Evolutionary conservation across 2,329 filamentous ascomycete genomes (phyloP).

Genomic region (Penicillium sp.): DNA sequence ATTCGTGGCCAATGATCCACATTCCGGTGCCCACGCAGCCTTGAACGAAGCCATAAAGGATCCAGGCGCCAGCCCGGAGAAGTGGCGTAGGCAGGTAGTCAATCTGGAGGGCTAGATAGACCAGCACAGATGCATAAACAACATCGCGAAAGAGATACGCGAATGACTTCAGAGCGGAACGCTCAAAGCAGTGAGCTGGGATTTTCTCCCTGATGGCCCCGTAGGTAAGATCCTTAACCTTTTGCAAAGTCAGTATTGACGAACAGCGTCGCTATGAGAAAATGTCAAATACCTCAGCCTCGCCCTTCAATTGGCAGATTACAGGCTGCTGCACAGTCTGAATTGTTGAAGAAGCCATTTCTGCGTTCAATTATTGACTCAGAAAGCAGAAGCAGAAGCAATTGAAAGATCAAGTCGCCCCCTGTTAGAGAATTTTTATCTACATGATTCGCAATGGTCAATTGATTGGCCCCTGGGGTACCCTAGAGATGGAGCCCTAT

Average conservation of each 20-base stretch:
- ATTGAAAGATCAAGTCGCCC: constrained; percentile 2
- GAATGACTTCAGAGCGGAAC: constrained; percentile 17
- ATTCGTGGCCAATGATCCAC: constrained; percentile 59
- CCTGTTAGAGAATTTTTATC: constrained; percentile 11
- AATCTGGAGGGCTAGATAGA: constrained; percentile 22
- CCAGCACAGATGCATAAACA: constrained; percentile 18
- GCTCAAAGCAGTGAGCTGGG: constrained; percentile 24
- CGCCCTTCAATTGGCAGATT: constrained; percentile 19
- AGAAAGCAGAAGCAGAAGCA: constrained; percentile 1
- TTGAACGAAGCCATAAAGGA: constrained; percentile 20
- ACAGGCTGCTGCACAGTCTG: constrained; percentile 20
- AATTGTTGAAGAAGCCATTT: constrained; percentile 15
- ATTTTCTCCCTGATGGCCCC: constrained; percentile 20
- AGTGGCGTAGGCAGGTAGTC: constrained; percentile 14
- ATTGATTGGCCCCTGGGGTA: constrained; percentile 19
- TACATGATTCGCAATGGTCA: constrained; percentile 12
- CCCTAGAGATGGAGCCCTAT: constrained; percentile 16
- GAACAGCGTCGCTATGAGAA: neutral
- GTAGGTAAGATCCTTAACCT: constrained; percentile 22
- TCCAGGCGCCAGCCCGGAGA: constrained; percentile 18
- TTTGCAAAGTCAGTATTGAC: constrained; percentile 8
- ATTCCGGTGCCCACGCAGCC: constrained; percentile 25
- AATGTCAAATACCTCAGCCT: constrained; percentile 11
- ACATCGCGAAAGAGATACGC: constrained; percentile 22
- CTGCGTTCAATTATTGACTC: neutral